A percentile compares a stretch with the other conserved stretches of the same genome.
phyloP scores from a whole-genome alignment of 2,329 filamentous ascomycete species.

The Penicillium sclerotigenum region DNA sequence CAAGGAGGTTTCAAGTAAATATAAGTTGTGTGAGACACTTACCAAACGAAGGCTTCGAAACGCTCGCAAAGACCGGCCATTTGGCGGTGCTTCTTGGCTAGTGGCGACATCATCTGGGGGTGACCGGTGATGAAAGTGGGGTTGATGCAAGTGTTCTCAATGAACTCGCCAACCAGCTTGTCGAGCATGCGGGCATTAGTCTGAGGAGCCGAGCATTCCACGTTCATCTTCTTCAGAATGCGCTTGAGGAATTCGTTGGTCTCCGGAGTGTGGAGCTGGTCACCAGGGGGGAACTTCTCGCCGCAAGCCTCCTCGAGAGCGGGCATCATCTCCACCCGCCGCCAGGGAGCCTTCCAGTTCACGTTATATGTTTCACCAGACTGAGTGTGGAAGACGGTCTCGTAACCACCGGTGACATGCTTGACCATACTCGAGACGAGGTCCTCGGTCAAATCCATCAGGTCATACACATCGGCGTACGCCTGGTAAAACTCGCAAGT shows the following conservation, averaged over 20 bases:
- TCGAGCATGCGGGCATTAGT: slow-evolving; percentile 97
- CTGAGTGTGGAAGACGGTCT: slow-evolving; percentile 82
- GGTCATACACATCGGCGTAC: slow-evolving; percentile 85
- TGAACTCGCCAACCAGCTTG: slow-evolving; percentile 88
- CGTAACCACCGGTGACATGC: slow-evolving; percentile 78
- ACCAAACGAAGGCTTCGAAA: slow-evolving; percentile 88
- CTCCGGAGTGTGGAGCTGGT: slow-evolving; percentile 85
- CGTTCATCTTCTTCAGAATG: slow-evolving; percentile 81
- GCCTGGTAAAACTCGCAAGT: slow-evolving; percentile 97
- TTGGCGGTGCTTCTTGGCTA: slow-evolving; percentile 90
- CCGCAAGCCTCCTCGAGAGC: slow-evolving; percentile 84
- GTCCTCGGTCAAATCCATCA: slow-evolving; percentile 89
- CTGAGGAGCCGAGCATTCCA: slow-evolving; percentile 84
- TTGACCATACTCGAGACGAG: slow-evolving; percentile 87
- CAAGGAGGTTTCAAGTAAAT: not conserved
- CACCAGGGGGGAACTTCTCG: slow-evolving; percentile 88
- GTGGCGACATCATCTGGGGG: slow-evolving; percentile 82
- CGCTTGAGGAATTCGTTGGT: slow-evolving; percentile 82
- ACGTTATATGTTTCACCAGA: slow-evolving; percentile 82
- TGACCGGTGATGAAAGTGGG: slow-evolving; percentile 90
- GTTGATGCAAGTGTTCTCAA: slow-evolving; percentile 90
- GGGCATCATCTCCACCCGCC: slow-evolving; percentile 91
- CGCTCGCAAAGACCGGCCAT: slow-evolving; percentile 86
- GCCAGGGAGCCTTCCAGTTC: slow-evolving; percentile 96
- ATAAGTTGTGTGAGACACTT: not conserved